Conservation (phyloP, 805 yeast genomes). For the Zygoascus biomembranicola region DNA sequence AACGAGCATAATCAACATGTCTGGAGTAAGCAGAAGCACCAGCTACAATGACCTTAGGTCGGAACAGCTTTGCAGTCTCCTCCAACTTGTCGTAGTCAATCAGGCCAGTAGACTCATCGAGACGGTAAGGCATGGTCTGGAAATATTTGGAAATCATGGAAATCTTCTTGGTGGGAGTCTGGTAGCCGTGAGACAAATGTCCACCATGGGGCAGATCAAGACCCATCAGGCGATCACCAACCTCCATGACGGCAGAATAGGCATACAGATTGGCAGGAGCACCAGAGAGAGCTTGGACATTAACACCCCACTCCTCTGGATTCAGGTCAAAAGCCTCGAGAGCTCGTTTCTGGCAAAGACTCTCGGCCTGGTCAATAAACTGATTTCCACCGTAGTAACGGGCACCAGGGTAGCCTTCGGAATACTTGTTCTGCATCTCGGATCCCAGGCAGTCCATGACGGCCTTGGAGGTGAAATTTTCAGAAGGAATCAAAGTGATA, state of each 20-base stretch:
- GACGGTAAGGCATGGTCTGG: slow-evolving; percentile 96
- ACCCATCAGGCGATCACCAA: slow-evolving; percentile 94
- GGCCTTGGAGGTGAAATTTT: slow-evolving; percentile 90
- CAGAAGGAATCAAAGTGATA: slow-evolving; percentile 88
- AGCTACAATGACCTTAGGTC: slow-evolving; percentile 93
- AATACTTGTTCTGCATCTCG: slow-evolving; percentile 95
- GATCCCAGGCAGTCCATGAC: slow-evolving; percentile 94
- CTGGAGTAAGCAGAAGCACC: slow-evolving; percentile 97
- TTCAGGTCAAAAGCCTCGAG: slow-evolving; percentile 70
- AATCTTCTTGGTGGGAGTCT: slow-evolving; percentile 81
- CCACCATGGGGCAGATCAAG: slow-evolving; percentile 98
- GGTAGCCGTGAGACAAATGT: slow-evolving; percentile 95
- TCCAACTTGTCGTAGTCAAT: slow-evolving; percentile 87
- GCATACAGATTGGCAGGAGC: slow-evolving; percentile 95
- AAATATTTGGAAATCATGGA: slow-evolving; percentile 89
- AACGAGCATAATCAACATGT: slow-evolving; percentile 79
- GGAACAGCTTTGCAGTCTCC: slow-evolving; percentile 72
- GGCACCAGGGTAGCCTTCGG: slow-evolving; percentile 97
- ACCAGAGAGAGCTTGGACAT: slow-evolving; percentile 91
- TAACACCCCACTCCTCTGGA: slow-evolving; percentile 90
- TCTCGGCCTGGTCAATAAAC: slow-evolving; percentile 85
- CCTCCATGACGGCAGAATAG: slow-evolving; percentile 80
- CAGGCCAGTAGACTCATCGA: slow-evolving; percentile 76
- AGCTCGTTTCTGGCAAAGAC: slow-evolving; percentile 86
- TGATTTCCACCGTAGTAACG: slow-evolving; percentile 98